Evolutionary conservation across 129 eudicot species (phyloP), one percentile per base, ranked within the genome.

Genomic region (Centrapalus pauciflorus): DNA sequence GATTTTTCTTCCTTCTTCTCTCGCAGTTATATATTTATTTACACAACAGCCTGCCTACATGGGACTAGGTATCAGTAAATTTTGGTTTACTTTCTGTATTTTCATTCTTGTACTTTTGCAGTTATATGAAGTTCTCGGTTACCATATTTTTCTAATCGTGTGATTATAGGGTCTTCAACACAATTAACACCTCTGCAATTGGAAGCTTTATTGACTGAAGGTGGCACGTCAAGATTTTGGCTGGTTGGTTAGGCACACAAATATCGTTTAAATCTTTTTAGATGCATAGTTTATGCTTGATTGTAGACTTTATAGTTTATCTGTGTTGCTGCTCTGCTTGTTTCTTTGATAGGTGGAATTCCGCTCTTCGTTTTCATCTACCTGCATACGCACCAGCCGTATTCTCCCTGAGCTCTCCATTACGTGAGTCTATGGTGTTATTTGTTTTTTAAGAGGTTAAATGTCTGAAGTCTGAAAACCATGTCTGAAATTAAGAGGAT

Each of bases 101-200:
- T 23, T 28, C 12, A 28, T 29, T 37, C 29, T 62, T 68, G 51
- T 34, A 41, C 32, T 50, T 20, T 57, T 66, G 48, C 59, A 37
- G 29, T 56, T 19, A 25, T 61, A 12, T 45, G 14, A 19, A 20
- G 29, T 33, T 14, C 5, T 2, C 5, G 50, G 30, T 51, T 66
- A 41, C 28, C 52, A 51, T 0, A 43, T 7, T 27, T 64, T 52
- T 30, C 34, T 10, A 12, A 57, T 66, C 33, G 41, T 55, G 28
- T 56, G 38, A 40, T 77, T 71, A 33, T 76, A 93, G 96, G 98
- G 24, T 62, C 85, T 45, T 63, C 84, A 55, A 71, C 69, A 74
- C 94, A 74, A 33, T 78, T 93, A 58, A 93, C 96, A 59, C 96
- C 98, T 24, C 80, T 93, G 82, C 96, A 88, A 58, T 78, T 93